Percentiles rank a stretch among this genome's conserved stretches.
phyloP scores from a whole-genome alignment of 441 rosid species.

The Gossypium lobatum region DNA sequence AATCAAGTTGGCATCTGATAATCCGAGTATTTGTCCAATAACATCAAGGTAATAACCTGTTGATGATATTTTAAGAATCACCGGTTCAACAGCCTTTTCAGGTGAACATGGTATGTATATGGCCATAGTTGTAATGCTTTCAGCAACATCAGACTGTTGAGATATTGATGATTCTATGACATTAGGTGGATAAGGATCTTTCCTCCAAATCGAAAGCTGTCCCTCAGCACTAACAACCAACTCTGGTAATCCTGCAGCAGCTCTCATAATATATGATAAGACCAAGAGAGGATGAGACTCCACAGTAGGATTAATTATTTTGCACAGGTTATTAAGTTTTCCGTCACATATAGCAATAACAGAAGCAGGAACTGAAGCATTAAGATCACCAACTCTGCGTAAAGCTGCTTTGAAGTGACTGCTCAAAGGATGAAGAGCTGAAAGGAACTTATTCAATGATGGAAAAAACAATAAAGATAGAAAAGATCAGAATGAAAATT shows the following conservation, averaged over 20 bases:
- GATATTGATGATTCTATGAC: conserved; percentile 35
- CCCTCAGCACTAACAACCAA: conserved; percentile 38
- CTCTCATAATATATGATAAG: conserved; percentile 49
- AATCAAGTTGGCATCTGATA: conserved; percentile 53
- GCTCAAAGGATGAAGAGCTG: conserved; percentile 59
- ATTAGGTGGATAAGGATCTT: conserved; percentile 47
- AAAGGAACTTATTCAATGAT: conserved; percentile 53
- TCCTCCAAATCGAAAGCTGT: conserved; percentile 48
- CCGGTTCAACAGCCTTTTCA: conserved; percentile 40
- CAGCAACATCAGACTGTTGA: conserved; percentile 33
- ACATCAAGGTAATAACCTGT: conserved; percentile 62
- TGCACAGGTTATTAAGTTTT: conserved; percentile 60
- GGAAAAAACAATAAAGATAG: conserved; percentile 11
- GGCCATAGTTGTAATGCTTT: conserved; percentile 31
- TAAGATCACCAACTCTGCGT: conserved; percentile 54
- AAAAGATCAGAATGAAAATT: neutral
- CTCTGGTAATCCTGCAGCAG: conserved; percentile 55
- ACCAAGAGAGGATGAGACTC: conserved; percentile 60
- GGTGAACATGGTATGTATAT: conserved; percentile 45
- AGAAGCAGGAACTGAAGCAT: conserved; percentile 68
- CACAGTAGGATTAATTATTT: conserved; percentile 53
- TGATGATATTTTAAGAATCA: conserved; percentile 41
- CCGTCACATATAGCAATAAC: conserved; percentile 67
- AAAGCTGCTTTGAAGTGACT: conserved; percentile 80
- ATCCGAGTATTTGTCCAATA: conserved; percentile 63